Evolutionary conservation across 352 stramenopile genomes (phyloP), one percentile per base, ranked within the genome.

Genomic region (Globisporangium apiculatum): DNA sequence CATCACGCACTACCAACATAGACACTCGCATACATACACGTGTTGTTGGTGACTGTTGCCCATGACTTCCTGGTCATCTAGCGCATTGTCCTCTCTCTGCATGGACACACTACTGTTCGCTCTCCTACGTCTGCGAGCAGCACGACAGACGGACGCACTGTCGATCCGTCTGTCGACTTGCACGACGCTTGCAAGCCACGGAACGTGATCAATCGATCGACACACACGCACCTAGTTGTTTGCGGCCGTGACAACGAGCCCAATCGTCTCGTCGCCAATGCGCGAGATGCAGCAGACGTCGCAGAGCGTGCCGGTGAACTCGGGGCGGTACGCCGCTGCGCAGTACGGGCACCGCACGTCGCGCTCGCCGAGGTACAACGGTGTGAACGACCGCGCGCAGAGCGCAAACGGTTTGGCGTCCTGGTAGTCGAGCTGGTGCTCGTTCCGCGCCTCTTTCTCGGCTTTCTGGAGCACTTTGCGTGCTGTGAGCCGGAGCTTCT

Each of bases 361-460:
- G n/a, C 68, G 75, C 11, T 90, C 74, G 45, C 91, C 94, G 31
- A 91, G 55, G 64, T 99, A 98, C 60, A 99, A 97, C 1, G 97
- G 97, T 58, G 87, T 95, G 67, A 99, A 93, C 50, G 87, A 86
- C 58, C 87, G 77, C 61, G 89, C 97, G 66, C 98, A 97, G 54
- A 99, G 88, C 56, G 79, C 79, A 68, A 99, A 99, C 5, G 91
- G 79, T 71, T 98, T 98, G 50, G 87, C 87, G 71, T 98, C 95
- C 62, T 99, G 96, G 72, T 99, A 99, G 58, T 99, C 95, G 31
- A 99, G 79, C 62, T 94, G 82, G 62, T 98, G 83, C 60, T 99
- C 97, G 74, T 99, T 99, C 50, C 96, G 89, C 49, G 93, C 97
- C 71, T 99, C 97, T 75, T 99, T 96, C 77, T 99, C 96, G 55